Evolutionary conservation across 495 filamentous ascomycete genomes (phyloP), one percentile per base, ranked within the genome.

Genomic region (Penicillium atrosanguineum): DNA sequence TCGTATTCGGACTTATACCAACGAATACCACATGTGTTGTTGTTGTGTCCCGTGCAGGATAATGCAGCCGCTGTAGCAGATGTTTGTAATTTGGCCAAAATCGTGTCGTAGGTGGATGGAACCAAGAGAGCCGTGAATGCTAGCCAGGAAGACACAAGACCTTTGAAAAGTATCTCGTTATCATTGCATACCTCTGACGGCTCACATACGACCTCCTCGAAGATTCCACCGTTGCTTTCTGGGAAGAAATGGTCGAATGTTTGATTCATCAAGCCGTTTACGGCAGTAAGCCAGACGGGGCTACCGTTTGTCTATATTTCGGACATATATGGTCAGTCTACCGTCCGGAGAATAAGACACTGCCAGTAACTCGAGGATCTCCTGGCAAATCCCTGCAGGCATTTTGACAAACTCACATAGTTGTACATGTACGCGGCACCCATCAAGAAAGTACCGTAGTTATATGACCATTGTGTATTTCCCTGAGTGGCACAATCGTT

Each of bases 81-180:
- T 1, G 81, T 76, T 45, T 73, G 70, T 4, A 96, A 75, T 39
- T 86, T 79, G 0, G 84, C 82, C 63, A 85, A 79, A 63, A 96
- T 83, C 3, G 64, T 68, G 43, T 77, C 65, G 45, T 73, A 80
- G 0, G 86, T 90, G 62, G 81, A 87, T 3, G 77, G 77, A 2
- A 76, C 74, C 1, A 92, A 78, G 46, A 91, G 83, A 4, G 84
- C 84, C 3, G 86, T 84, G 6, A 83, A 79, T 0, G 87, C 85
- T 68, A 96, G 80, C 87, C 89, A 94, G 3, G 87, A 80, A 4
- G 86, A 76, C 4, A 91, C 76, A 53, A 90, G 88, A 3, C 87
- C 88, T 64, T 94, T 94, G 81, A 95, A 95, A n/a, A 84, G 82
- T 44, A 85, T 84, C 63, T 91, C 86, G 67, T 94, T 89, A 41